Percentiles rank a stretch among this genome's conserved stretches.
phyloP scores from a whole-genome alignment of 1,284 basidiomycete species.

The Marasmius tenuissimus region DNA sequence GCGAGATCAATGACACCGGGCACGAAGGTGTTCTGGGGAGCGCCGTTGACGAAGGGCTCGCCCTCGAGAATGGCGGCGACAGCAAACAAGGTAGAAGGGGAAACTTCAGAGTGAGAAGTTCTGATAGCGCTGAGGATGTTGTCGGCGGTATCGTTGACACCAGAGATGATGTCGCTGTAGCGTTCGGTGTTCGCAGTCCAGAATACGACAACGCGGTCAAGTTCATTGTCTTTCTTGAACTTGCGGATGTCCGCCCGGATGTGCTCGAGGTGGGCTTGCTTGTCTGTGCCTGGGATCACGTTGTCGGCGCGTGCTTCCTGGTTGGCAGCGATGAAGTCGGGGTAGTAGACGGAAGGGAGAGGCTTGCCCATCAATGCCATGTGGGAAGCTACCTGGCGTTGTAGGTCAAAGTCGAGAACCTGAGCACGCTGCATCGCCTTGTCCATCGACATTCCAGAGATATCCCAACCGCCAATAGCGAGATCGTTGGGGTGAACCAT shows the following conservation, averaged over 20 bases:
- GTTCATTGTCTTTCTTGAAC: slow-evolving; percentile 84
- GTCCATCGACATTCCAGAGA: slow-evolving; percentile 84
- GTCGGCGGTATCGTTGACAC: slow-evolving; percentile 95
- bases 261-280: slow-evolving; percentile 90
- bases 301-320: slow-evolving; percentile 97
- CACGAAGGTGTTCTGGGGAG: slow-evolving; percentile 99
- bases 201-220: slow-evolving; percentile 90
- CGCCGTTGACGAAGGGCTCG: slow-evolving; percentile 95
- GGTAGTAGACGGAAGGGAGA: slow-evolving; percentile 94
- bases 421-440: slow-evolving; percentile 92
- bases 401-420: slow-evolving; percentile 96
- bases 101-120: slow-evolving; percentile 86
- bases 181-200: slow-evolving; percentile 99
- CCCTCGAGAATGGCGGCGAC: slow-evolving; percentile 96
- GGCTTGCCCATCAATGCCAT: slow-evolving; percentile 85
- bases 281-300: slow-evolving; percentile 82
- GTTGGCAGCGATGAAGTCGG: slow-evolving; percentile 96
- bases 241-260: slow-evolving; percentile 91
- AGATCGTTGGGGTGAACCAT: slow-evolving; percentile 99
- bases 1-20: slow-evolving; percentile 94
- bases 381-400: slow-evolving; percentile 89
- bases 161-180: slow-evolving; percentile 92
- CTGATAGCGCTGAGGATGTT: slow-evolving; percentile 86
- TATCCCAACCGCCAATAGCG: slow-evolving; percentile 98
- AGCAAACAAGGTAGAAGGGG: slow-evolving; percentile 94